Evolutionary conservation across 2,329 filamentous ascomycete genomes (phyloP), one percentile per base, ranked within the genome.

Genomic region (Alternaria brassicae): DNA sequence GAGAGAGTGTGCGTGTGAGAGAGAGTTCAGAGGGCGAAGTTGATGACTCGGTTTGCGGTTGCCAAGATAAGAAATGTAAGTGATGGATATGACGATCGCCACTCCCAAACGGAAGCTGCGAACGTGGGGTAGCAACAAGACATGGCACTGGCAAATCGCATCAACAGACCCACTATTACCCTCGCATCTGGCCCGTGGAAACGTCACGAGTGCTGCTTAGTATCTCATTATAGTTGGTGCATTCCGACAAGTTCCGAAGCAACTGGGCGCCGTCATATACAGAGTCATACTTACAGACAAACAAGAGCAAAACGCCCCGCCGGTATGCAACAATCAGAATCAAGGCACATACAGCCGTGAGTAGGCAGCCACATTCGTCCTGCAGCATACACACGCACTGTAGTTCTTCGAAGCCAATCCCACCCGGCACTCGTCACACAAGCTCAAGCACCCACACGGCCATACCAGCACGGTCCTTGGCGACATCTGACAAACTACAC

Each of bases 381-480:
- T 86, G 77, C 95, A 98, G 72, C 94, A 98, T 37, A 98, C 93
- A 75, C 95, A 99, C 74, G 92, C 96, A 65, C 93, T 92, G 76
- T 96, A 98, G 76, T 98, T 98, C 76, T 97, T 96, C 88, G 96
- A 93, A 3, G 95, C 95, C 62, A 98, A 83, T 41, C 92, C 94
- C 34, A 98, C 91, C 30, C 95, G 85, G 75, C 95, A 98, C 67
- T 98, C 95, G 76, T 99, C 95, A 75, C 95, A 98, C 12, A 98
- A 84, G 67, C 92, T 94, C 58, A 99, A 84, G 75, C 95, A 99
- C 2, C 95, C 91, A 76, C 95, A 99, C 0, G 95, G 95, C 95
- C 95, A 98, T 2, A 97, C 90, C 54, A 99, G 91, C 61, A 98
- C 91, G 7, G 91, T 96, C 17, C 95, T 85, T 3, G 93, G 88